Percentiles rank a stretch among this genome's conserved stretches.
Evolutionary conservation across 257 asterid species (phyloP).

Genomic region (Rhazya stricta): DNA sequence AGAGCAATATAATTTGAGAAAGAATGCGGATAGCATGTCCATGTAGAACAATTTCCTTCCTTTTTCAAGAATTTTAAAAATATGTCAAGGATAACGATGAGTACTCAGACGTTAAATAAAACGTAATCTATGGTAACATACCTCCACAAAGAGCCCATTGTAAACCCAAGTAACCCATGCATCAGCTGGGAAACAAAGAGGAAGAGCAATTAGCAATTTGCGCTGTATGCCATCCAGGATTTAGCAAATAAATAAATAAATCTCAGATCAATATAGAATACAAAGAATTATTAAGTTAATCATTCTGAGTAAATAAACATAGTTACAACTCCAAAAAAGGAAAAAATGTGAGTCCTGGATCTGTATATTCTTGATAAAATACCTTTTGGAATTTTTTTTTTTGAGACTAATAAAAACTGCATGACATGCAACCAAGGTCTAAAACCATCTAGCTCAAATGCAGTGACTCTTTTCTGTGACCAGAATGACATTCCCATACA

Average conservation of each 20-base stretch:
- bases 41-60: background rate
- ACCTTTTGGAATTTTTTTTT: background rate
- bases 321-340: background rate
- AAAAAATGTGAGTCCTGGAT: background rate
- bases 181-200: constrained; percentile 46
- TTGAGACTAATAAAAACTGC: background rate
- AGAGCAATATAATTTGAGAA: background rate
- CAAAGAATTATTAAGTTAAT: background rate
- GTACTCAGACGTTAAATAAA: too few relatives aligned
- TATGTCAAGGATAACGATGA: constrained; percentile 1
- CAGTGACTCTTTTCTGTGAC: background rate
- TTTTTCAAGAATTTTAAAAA: background rate
- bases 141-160: constrained; percentile 96
- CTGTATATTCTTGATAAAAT: background rate
- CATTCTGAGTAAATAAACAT: background rate
- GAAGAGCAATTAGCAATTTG: constrained; percentile 8
- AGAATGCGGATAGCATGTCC: background rate
- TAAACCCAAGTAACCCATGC: constrained; percentile 84
- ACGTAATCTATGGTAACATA: constrained; percentile 29
- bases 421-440: background rate
- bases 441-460: background rate
- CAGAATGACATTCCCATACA: background rate
- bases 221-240: background rate
- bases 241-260: background rate
- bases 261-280: background rate